Evolutionary conservation across 1,284 basidiomycete species (phyloP).

Genomic region (Hemileia vastatrix): DNA sequence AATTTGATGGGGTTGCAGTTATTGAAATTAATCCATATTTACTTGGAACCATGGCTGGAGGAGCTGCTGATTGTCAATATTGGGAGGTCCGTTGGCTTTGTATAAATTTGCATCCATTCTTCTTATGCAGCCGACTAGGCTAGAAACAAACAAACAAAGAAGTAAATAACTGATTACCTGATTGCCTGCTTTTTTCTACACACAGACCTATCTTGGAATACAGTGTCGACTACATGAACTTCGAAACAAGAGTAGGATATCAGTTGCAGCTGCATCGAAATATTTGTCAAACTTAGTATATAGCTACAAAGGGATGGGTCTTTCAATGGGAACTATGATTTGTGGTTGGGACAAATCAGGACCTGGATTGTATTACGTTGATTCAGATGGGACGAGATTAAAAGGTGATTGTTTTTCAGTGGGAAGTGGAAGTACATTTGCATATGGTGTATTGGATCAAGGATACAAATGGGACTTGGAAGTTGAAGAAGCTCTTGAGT

Average conservation of each 20-base stretch:
- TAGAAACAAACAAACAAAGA: not conserved
- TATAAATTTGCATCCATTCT: not conserved
- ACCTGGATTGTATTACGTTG: slow-evolving; percentile 95
- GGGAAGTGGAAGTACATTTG: slow-evolving; percentile 94
- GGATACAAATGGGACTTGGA: slow-evolving; percentile 69
- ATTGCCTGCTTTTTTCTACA: not conserved
- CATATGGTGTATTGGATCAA: slow-evolving; percentile 96
- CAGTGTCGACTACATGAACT: slow-evolving; percentile 96
- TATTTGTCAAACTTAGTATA: slow-evolving; percentile 96
- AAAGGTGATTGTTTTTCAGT: slow-evolving; percentile 97
- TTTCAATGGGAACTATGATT: slow-evolving; percentile 99
- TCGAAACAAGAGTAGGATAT: slow-evolving; percentile 93
- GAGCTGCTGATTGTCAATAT: slow-evolving; percentile 86
- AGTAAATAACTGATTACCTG: not conserved
- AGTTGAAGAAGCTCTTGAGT: slow-evolving; percentile 88
- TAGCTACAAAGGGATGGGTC: slow-evolving; percentile 96
- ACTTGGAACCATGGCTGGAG: slow-evolving; percentile 97
- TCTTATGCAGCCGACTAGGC: too few species aligned
- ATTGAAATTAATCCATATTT: slow-evolving; percentile 99
- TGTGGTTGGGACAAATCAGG: slow-evolving; percentile 99
- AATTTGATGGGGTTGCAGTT: slow-evolving; percentile 49
- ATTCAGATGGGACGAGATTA: slow-evolving; percentile 88
- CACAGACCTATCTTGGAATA: slow-evolving; percentile 81
- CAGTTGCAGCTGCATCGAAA: slow-evolving; percentile 95
- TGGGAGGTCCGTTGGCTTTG: slow-evolving; percentile 56